These are phyloP conservation scores for Penicillium brasilianum DNA, from an alignment of 2,329 filamentous ascomycete genomes.

Conservation along the genomic window DNA sequence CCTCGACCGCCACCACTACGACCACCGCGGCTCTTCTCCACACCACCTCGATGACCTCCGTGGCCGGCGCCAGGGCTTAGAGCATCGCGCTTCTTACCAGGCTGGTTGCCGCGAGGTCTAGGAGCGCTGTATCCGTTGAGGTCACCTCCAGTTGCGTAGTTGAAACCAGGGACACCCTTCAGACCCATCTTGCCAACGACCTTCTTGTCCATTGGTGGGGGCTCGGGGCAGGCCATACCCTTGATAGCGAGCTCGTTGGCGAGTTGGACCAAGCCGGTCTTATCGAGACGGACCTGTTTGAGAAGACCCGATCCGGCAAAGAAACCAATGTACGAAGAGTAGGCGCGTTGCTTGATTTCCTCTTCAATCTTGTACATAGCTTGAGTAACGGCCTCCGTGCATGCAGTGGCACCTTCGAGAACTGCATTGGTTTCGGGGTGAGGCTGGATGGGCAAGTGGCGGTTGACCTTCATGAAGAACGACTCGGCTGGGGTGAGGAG, in stretches of 20 bases:
- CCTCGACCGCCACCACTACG: slow-evolving; percentile 23
- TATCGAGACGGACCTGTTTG: slow-evolving; percentile 40
- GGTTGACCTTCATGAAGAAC: slow-evolving; percentile 58
- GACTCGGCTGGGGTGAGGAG: slow-evolving; percentile 58
- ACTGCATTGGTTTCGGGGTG: slow-evolving; percentile 52
- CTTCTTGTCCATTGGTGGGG: slow-evolving; percentile 45
- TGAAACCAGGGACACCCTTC: slow-evolving; percentile 45
- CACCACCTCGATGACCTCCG: slow-evolving; percentile 21
- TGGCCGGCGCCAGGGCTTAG: slow-evolving; percentile 32
- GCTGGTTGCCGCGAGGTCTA: slow-evolving; percentile 16
- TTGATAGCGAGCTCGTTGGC: slow-evolving; percentile 46
- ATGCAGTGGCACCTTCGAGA: slow-evolving; percentile 39
- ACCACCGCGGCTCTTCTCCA: slow-evolving; percentile 30
- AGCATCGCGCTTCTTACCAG: slow-evolving; percentile 30
- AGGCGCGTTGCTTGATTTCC: slow-evolving; percentile 42
- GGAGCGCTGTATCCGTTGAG: slow-evolving; percentile 11
- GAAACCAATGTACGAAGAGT: slow-evolving; percentile 45
- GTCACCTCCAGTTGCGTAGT: slow-evolving; percentile 32
- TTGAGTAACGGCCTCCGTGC: slow-evolving; percentile 36
- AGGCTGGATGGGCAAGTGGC: slow-evolving; percentile 56
- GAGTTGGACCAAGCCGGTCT: slow-evolving; percentile 41
- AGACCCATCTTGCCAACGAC: slow-evolving; percentile 48
- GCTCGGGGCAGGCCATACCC: slow-evolving; percentile 45
- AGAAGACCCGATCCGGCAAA: slow-evolving; percentile 40
- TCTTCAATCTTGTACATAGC: slow-evolving; percentile 40